phyloP scores from a whole-genome alignment of 2,329 filamentous ascomycete genomes.

The Colletotrichum navitas region DNA sequence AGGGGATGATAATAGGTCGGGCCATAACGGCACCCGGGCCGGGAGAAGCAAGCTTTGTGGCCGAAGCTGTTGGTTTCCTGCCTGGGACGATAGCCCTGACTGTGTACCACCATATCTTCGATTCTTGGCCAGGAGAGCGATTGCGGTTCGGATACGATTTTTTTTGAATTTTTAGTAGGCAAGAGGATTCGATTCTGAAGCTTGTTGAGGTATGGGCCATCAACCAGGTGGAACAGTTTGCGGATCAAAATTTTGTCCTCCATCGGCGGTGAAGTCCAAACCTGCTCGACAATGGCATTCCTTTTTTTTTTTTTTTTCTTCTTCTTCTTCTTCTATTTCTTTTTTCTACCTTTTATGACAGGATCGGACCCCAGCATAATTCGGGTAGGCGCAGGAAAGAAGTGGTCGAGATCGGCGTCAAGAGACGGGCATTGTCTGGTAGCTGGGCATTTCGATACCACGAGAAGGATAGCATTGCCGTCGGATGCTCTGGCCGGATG shows the following conservation, averaged over 20 bases:
- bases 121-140: conserved; percentile 32
- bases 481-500: conserved; percentile 37
- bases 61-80: conserved; percentile 15
- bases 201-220: conserved; percentile 1
- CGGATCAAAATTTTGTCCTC: neutral
- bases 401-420: conserved; percentile 57
- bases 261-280: neutral
- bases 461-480: conserved; percentile 41
- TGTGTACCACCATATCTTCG: conserved; percentile 35
- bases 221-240: neutral
- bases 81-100: conserved; percentile 17
- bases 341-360: conserved; percentile 37
- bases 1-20: conserved; percentile 32
- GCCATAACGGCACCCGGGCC: conserved; percentile 1
- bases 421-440: conserved; percentile 45
- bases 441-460: conserved; percentile 42
- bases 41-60: conserved; percentile 13
- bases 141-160: conserved; percentile 32
- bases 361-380: conserved; percentile 34
- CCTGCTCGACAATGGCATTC: conserved; percentile 12
- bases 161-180: conserved; percentile 4
- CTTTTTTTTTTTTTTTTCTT: neutral
- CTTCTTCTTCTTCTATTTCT: neutral
- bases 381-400: conserved; percentile 70
- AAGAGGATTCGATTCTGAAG: conserved; percentile 26